Base-by-base conservation (phyloP, 129 eudicot species). In the Artemisia tridentata region DNA sequence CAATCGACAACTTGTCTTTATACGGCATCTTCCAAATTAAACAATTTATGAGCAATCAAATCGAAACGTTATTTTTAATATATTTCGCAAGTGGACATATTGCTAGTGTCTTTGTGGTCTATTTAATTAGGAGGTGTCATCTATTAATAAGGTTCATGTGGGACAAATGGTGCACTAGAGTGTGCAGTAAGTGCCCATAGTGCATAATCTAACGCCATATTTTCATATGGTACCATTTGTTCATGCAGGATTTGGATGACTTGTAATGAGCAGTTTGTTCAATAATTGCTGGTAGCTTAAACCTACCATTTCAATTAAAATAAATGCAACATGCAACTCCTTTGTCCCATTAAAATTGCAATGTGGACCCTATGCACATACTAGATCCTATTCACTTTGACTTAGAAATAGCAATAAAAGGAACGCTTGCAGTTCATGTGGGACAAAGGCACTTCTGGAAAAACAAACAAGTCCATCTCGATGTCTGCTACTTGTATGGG, bases 381-480 rank as follows among this genome's bases (percentile, higher is more conserved):
- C 49, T 38, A 62, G 21, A 62, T 31, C 67, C 67, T 64, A 11
- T 64, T 64, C 16, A 34, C 10, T 11, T 64, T 64, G 68, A 64
- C 68, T 45, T 31, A 15, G 17, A 64, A 64, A n/a, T 64, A 38
- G 68, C 31, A 38, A 18, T 41, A 10, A 41, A 11, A 50, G 50
- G 45, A 17, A 38, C 31, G 19, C 17, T 19, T 58, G 27, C 64
- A 20, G 38, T 58, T 11, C 64, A 20, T 41, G 68, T 64, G 68
- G 68, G 68, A 64, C 27, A 17, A 31, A 17, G 17, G 68, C 11
- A 8, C 1, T 45, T 43, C 11, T 14, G 18, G 19, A 31, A 46
- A 65, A 65, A 34, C 55, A 45, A 65, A 65, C 56, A 65, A 11
- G 70, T 65, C 55, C 55, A 7, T 46, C 70, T 20, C 17, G n/a